Base-by-base conservation (phyloP, 768 basidiomycete species). In the Hygrophorus russula region DNA sequence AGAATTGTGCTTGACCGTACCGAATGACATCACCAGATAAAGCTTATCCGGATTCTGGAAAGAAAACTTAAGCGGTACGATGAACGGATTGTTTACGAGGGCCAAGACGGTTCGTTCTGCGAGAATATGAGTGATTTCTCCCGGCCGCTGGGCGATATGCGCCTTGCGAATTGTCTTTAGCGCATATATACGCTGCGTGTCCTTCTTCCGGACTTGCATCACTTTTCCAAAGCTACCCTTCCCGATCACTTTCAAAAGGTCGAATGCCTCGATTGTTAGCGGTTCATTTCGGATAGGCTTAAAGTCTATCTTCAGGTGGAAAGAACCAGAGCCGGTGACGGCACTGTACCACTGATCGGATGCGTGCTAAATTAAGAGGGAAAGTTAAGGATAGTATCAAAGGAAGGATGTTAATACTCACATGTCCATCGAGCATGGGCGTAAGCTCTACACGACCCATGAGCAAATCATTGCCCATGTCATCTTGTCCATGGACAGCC, bases 151-250 rank as follows among this genome's bases (percentile, higher is more conserved):
- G 4, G 94, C 96, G 51, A 98, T 98, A 56, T 96, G 90, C 3
- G 94, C 94, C 63, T 99, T 99, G 42, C 93, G 79, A 54, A 98
- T 97, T 2, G 96, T 97, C 69, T 98, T 98, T 55, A 99, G 71
- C 2, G 94, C 94, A 65, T 99, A 99, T 56, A 99, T 86, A 46
- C 96, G 89, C 52, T 89, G 78, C 1, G 96, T 98, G 63, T 99
- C 92, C 67, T 96, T 93, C 68, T 99, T 99, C 42, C 92, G 83
- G 33, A 99, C 94, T 73, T 99, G 94, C 96, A 98, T 98, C 30
- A 94, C 93, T 64, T 99, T 99, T 12, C 96, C 94, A 54, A 99
- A 99, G 47, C 81, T 85, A 9, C 96, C 94, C 63, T 97, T 97
- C 14, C 94, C 93, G 46, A 99, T 94, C 36, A 99, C 94, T 60